Conservation (phyloP, 352 stramenopile genomes). For the Globisporangium paroecandrum region DNA sequence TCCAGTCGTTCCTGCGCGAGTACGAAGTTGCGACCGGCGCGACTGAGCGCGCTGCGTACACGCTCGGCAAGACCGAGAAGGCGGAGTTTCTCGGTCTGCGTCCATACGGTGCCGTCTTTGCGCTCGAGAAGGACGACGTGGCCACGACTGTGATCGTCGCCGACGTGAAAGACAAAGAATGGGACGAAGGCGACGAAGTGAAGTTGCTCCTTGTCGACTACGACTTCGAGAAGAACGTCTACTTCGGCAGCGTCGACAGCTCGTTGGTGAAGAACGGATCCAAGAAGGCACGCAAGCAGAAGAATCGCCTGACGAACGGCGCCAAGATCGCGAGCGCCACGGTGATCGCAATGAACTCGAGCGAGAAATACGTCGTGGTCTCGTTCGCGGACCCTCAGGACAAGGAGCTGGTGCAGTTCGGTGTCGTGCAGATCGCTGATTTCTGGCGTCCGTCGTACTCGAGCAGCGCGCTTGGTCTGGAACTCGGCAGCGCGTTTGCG, state of each 20-base stretch:
- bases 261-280: conserved; percentile 53
- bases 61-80: conserved; percentile 73
- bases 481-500: conserved; percentile 37
- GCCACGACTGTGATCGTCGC: conserved; percentile 71
- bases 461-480: conserved; percentile 48
- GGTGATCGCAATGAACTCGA: conserved; percentile 50
- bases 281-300: conserved; percentile 72
- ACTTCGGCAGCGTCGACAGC: conserved; percentile 47
- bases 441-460: conserved; percentile 74
- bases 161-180: conserved; percentile 30
- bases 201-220: conserved; percentile 84
- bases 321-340: conserved; percentile 41
- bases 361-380: conserved; percentile 63
- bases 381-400: conserved; percentile 47
- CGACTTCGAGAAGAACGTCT: conserved; percentile 85
- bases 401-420: conserved; percentile 33
- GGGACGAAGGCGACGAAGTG: conserved; percentile 57
- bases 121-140: conserved; percentile 61
- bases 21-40: conserved; percentile 10
- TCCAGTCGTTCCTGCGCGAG: conserved; percentile 59
- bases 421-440: conserved; percentile 65
- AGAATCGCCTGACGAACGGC: conserved; percentile 39
- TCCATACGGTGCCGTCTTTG: conserved; percentile 84
- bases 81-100: conserved; percentile 80
- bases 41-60: conserved; percentile 23